These are phyloP conservation scores for Eruca vesicaria DNA, from an alignment of 441 rosid species.

Conservation along the genomic window DNA sequence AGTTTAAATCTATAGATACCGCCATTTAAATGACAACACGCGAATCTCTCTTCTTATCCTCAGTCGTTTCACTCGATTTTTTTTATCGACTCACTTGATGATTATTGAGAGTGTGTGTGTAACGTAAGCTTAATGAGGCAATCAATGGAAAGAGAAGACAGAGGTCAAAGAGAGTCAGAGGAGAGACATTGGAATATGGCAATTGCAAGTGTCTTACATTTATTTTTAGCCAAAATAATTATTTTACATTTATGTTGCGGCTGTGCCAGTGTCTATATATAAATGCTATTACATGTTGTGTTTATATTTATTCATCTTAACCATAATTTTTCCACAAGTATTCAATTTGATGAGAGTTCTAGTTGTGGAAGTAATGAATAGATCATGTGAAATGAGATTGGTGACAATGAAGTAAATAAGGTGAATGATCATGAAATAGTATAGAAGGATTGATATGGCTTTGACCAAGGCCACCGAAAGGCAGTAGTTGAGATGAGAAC, in stretches of 20 bases:
- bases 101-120: not conserved
- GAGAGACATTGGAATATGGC: slow-evolving; percentile 22
- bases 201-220: slow-evolving; percentile 10
- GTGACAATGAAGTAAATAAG: not conserved
- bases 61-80: not conserved
- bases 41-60: not conserved
- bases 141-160: slow-evolving; percentile 17
- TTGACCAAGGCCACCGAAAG: slow-evolving; percentile 2
- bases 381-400: not conserved
- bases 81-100: no score
- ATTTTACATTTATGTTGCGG: slow-evolving; percentile 22
- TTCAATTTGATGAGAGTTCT: not conserved
- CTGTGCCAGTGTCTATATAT: not conserved
- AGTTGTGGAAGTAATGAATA: slow-evolving; percentile 2
- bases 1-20: not conserved
- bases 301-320: not conserved
- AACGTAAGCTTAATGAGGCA: slow-evolving; percentile 8
- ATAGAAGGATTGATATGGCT: not conserved
- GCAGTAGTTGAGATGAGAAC: slow-evolving; percentile 10
- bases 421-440: not conserved
- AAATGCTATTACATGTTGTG: not conserved
- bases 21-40: slow-evolving; percentile 6
- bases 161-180: slow-evolving; percentile 34
- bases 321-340: not conserved
- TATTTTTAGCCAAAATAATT: no score